These are phyloP conservation scores for Tetracentron sinense DNA, from an alignment of 164 flowering plant genomes.

Conservation along the genomic window DNA sequence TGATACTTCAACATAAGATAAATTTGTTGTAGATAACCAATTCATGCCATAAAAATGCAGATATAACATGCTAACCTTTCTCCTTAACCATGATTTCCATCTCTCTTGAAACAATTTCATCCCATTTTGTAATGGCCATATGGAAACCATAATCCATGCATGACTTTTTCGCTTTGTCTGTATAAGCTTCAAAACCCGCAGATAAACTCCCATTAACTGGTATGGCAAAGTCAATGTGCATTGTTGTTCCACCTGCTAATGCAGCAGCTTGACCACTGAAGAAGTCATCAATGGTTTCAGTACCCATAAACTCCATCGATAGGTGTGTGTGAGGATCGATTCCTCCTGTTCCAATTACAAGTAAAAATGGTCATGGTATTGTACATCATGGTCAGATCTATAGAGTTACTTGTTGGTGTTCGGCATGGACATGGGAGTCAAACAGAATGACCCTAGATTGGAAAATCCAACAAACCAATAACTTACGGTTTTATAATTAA, in stretches of 20 bases:
- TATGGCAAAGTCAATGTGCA: slow-evolving; percentile 93
- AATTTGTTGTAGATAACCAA: not conserved
- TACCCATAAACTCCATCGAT: slow-evolving; percentile 72
- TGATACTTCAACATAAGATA: slow-evolving; percentile 3
- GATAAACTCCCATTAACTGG: slow-evolving; percentile 80
- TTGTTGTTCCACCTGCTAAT: slow-evolving; percentile 97
- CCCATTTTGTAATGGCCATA: slow-evolving; percentile 92
- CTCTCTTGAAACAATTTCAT: slow-evolving; percentile 75
- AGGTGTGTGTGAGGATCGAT: slow-evolving; percentile 99
- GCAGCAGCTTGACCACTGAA: slow-evolving; percentile 99
- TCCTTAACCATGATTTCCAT: slow-evolving; percentile 95
- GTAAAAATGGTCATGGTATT: not conserved
- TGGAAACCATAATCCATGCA: slow-evolving; percentile 99
- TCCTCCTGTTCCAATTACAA: slow-evolving; percentile 58
- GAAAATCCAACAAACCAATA: not conserved
- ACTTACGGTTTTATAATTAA: too few species aligned
- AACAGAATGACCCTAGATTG: not conserved
- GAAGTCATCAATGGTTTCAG: slow-evolving; percentile 81
- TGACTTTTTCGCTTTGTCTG: slow-evolving; percentile 57
- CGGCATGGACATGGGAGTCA: not conserved
- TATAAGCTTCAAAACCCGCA: slow-evolving; percentile 67
- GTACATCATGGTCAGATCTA: not conserved
- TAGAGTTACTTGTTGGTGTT: too few species aligned
- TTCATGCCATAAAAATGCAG: not conserved
- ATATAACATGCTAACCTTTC: slow-evolving; percentile 61